Base-by-base conservation (phyloP, 2,329 filamentous ascomycete genomes). In the Phyllosticta citrichinensis region DNA sequence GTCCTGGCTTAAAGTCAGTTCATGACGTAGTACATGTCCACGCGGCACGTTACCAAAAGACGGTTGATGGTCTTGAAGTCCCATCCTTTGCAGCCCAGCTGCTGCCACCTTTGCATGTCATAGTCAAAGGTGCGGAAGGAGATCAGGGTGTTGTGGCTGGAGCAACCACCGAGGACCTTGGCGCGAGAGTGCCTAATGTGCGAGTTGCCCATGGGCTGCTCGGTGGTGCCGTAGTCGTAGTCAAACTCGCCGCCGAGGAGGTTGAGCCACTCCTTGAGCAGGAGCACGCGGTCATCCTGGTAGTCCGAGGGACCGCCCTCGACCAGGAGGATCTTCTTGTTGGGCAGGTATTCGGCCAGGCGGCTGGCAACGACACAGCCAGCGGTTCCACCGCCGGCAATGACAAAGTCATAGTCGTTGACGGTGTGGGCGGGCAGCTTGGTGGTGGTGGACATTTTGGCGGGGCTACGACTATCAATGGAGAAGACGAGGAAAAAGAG, bases 71-170 rank as follows among this genome's bases (percentile, higher is more conserved):
- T 90, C 71, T 89, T 85, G 77, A 95, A 96, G 69, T 83, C 85
- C 91, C 91, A 96, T 68, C 91, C 91, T 71, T 83, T 84, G 77
- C 88, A 91, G 63, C 91, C 91, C 70, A 89, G 80, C 33, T 83
- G 83, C 69, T 92, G 87, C 91, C 91, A 96, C 68, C 89, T 82
- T 70, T 89, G 82, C 77, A 89, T 84, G 75, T 96, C 91, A 74
- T 95, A 92, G 74, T 91, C 85, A 71, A 96, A 95, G 8, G 91
- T 90, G 25, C 91, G 85, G 83, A 96, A 96, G 19, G 89, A 94
- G 74, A 96, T 96, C 68, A 96, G 81, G 20, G 91, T 96, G 77
- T 96, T 96, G 81, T 96, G 91, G 63, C 88, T 93, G 53, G 91
- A 95, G 81, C 91, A 96, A 66, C 91, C 91, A 67, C 91, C 91